These are phyloP conservation scores for Boletus sp. DNA, from an alignment of 1,284 basidiomycete species.

Conservation along the genomic window DNA sequence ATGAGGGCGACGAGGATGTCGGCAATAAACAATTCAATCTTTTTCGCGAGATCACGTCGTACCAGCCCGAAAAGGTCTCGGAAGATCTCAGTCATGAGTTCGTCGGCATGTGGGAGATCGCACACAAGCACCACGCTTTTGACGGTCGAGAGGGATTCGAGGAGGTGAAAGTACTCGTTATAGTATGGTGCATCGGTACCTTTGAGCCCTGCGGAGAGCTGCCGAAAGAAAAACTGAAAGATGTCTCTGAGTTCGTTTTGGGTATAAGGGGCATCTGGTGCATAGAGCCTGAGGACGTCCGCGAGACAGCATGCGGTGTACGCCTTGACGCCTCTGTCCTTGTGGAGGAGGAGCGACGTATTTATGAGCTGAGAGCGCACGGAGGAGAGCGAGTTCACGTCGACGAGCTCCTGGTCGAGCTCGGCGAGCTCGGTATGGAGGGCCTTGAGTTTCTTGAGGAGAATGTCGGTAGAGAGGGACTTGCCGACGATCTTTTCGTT, in stretches of 20 bases:
- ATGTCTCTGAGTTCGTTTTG: conserved; percentile 86
- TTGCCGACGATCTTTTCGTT: conserved; percentile 75
- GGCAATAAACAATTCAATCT: conserved; percentile 82
- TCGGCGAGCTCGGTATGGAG: conserved; percentile 79
- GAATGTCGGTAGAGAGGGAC: conserved; percentile 65
- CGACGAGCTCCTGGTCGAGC: conserved; percentile 86
- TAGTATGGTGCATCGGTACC: conserved; percentile 73
- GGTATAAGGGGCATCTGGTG: conserved; percentile 95
- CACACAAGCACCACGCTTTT: conserved; percentile 93
- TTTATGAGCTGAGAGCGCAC: conserved; percentile 80
- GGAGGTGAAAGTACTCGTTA: conserved; percentile 86
- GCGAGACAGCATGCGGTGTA: conserved; percentile 93
- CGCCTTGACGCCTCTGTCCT: conserved; percentile 92
- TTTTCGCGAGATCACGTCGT: conserved; percentile 80
- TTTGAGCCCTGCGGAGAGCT: conserved; percentile 74
- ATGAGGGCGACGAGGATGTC: conserved; percentile 89
- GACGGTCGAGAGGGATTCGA: conserved; percentile 89
- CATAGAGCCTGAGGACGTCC: conserved; percentile 89
- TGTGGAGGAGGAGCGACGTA: conserved; percentile 83
- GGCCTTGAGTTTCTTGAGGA: conserved; percentile 80
- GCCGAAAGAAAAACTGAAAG: conserved; percentile 90
- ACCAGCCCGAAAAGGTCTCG: conserved; percentile 79
- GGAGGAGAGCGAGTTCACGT: conserved; percentile 63
- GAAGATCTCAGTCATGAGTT: conserved; percentile 83
- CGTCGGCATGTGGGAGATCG: conserved; percentile 84